Evolutionary conservation across 441 rosid genomes (phyloP).

Genomic region (Hura crepitans): DNA sequence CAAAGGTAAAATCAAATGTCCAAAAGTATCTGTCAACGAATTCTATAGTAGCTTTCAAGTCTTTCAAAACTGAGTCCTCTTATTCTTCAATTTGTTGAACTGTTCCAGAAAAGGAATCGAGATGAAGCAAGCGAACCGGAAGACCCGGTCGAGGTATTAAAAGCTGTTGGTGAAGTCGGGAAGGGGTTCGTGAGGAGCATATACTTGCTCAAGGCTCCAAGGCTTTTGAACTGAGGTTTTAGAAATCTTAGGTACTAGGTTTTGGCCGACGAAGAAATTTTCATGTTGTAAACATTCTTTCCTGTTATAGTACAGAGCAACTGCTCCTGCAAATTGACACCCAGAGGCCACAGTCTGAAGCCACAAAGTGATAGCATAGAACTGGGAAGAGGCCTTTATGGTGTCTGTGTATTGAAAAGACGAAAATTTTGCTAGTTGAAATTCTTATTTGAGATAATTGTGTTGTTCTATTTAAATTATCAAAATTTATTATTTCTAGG

Average conservation of each 20-base stretch:
- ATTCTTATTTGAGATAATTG: too few species aligned
- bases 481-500: too few species aligned
- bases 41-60: background rate
- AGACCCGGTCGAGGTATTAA: constrained; percentile 48
- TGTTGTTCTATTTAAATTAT: too few species aligned
- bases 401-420: too few species aligned
- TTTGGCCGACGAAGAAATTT: background rate
- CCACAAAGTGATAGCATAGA: background rate
- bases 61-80: background rate
- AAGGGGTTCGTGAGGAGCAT: constrained; percentile 77
- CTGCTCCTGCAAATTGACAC: background rate
- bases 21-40: background rate
- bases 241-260: background rate
- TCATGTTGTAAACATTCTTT: constrained; percentile 8
- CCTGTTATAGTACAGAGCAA: background rate
- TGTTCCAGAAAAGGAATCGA: constrained; percentile 69
- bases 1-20: constrained; percentile 49
- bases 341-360: too few species aligned
- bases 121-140: constrained; percentile 40
- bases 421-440: too few species aligned
- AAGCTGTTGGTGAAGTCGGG: constrained; percentile 62
- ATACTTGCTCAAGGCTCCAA: constrained; percentile 63
- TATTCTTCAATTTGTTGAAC: background rate
- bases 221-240: constrained; percentile 24
- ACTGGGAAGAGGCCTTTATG: too few species aligned